phyloP scores from a whole-genome alignment of 2,329 filamentous ascomycete species.

The Ascochyta koolunga region DNA sequence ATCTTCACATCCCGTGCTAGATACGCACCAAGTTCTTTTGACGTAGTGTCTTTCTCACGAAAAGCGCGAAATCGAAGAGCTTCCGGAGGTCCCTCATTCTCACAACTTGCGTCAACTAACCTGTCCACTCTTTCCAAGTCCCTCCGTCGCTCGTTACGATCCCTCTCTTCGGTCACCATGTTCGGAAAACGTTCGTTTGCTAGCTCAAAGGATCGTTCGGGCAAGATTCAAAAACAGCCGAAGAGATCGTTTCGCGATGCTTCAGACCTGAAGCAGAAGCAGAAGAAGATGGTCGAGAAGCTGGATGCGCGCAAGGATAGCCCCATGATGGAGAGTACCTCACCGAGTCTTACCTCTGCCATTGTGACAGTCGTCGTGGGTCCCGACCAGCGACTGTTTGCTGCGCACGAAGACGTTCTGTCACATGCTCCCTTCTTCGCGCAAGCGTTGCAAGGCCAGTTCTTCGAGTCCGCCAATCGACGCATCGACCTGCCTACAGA shows the following conservation, averaged over 20 bases:
- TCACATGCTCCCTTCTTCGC: slow-evolving; percentile 84
- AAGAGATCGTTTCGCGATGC: slow-evolving; percentile 80
- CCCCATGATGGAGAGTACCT: slow-evolving; percentile 57
- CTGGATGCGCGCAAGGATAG: slow-evolving; percentile 65
- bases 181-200: slow-evolving; percentile 87
- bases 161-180: slow-evolving; percentile 65
- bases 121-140: slow-evolving; percentile 56
- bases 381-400: slow-evolving; percentile 85
- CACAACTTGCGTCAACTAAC: slow-evolving; percentile 60
- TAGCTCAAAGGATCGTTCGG: slow-evolving; percentile 77
- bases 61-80: slow-evolving; percentile 50
- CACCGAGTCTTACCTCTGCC: slow-evolving; percentile 65
- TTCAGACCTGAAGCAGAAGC: slow-evolving; percentile 73
- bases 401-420: slow-evolving; percentile 92
- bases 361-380: slow-evolving; percentile 89
- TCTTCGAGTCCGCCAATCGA: slow-evolving; percentile 72
- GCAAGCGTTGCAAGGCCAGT: slow-evolving; percentile 72
- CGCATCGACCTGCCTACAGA: slow-evolving; percentile 78
- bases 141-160: slow-evolving; percentile 50
- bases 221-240: slow-evolving; percentile 80
- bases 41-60: slow-evolving; percentile 43
- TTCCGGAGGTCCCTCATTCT: slow-evolving; percentile 61
- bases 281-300: slow-evolving; percentile 76
- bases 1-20: slow-evolving; percentile 43
- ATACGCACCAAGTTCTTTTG: slow-evolving; percentile 48